Percentiles rank a stretch among this genome's conserved stretches.
phyloP scores from a whole-genome alignment of 2,329 filamentous ascomycete species.

The Colletotrichum chlorophyti region DNA sequence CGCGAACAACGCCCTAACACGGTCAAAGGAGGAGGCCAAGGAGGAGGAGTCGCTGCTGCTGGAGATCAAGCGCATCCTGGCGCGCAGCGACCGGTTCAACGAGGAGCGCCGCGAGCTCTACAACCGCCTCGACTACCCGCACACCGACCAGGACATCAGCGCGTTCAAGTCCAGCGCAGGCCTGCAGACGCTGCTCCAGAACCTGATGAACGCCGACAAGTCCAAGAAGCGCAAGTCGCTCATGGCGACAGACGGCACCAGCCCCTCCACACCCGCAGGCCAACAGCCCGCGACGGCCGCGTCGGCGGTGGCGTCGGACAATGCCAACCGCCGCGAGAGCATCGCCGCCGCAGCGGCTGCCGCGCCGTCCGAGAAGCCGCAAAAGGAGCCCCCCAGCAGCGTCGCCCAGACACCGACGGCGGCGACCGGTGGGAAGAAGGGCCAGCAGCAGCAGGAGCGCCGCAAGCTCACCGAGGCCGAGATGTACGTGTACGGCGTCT shows the following conservation, averaged over 20 bases:
- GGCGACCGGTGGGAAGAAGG: conserved; percentile 58
- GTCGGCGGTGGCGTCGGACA: conserved; percentile 42
- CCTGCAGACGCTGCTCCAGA: conserved; percentile 80
- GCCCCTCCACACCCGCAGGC: conserved; percentile 47
- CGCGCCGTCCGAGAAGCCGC: conserved; percentile 37
- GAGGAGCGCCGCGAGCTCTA: conserved; percentile 89
- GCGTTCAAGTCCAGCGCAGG: conserved; percentile 84
- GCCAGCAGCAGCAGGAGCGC: conserved; percentile 58
- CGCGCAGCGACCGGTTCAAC: conserved; percentile 84
- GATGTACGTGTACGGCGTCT: conserved; percentile 82
- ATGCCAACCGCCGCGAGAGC: conserved; percentile 56
- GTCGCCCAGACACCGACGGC: conserved; percentile 44
- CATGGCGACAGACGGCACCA: conserved; percentile 64
- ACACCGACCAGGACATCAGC: conserved; percentile 71
- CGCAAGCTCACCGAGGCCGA: conserved; percentile 78
- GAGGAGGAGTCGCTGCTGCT: conserved; percentile 90
- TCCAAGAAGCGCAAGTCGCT: conserved; percentile 85
- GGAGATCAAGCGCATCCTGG: conserved; percentile 90
- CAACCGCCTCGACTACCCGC: conserved; percentile 83
- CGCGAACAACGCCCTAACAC: conserved; percentile 78
- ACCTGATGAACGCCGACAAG: conserved; percentile 83
- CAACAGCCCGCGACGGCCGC: conserved; percentile 43
- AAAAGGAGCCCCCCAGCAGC: conserved; percentile 50
- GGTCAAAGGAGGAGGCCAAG: conserved; percentile 85
- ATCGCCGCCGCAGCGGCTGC: conserved; percentile 51